Conservation (phyloP, 129 eudicot genomes). For the Ambrosia artemisiifolia region DNA sequence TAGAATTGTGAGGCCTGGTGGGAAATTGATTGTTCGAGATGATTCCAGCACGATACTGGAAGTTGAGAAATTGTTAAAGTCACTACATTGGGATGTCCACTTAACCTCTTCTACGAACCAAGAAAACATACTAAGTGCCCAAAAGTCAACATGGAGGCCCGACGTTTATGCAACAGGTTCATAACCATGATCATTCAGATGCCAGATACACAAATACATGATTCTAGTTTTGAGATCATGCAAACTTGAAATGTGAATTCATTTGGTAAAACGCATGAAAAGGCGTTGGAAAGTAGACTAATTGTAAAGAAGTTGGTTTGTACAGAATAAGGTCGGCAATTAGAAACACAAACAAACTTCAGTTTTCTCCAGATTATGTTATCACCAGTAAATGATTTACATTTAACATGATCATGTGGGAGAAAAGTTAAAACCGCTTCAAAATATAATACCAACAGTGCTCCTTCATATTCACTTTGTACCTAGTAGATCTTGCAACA, state of each 20-base stretch:
- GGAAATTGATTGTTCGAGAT: constrained; percentile 70
- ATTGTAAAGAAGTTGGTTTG: background rate
- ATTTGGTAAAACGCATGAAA: constrained; percentile 15
- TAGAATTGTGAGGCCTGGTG: constrained; percentile 80
- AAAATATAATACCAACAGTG: constrained; percentile 7
- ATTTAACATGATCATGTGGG: constrained; percentile 12
- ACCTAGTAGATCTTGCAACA: constrained; percentile 53
- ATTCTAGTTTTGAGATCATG: constrained; percentile 5
- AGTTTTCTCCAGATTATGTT: constrained; percentile 16
- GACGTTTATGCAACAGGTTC: constrained; percentile 35
- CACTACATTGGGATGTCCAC: constrained; percentile 77
- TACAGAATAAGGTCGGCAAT: constrained; percentile 7
- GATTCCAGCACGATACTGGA: constrained; percentile 52
- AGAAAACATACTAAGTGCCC: constrained; percentile 64
- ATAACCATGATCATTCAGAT: constrained; percentile 32
- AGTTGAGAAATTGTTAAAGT: constrained; percentile 67
- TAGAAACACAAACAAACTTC: constrained; percentile 5
- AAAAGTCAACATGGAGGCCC: constrained; percentile 80
- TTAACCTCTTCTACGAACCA: constrained; percentile 48
- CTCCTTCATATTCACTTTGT: constrained; percentile 31
- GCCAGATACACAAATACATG: constrained; percentile 15
- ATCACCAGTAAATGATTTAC: constrained; percentile 21
- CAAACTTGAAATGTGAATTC: constrained; percentile 16
- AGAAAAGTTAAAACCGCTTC: constrained; percentile 26
- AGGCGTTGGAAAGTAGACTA: background rate